Base-by-base conservation (phyloP, 2,329 filamentous ascomycete genomes). In the Capronia americana region DNA sequence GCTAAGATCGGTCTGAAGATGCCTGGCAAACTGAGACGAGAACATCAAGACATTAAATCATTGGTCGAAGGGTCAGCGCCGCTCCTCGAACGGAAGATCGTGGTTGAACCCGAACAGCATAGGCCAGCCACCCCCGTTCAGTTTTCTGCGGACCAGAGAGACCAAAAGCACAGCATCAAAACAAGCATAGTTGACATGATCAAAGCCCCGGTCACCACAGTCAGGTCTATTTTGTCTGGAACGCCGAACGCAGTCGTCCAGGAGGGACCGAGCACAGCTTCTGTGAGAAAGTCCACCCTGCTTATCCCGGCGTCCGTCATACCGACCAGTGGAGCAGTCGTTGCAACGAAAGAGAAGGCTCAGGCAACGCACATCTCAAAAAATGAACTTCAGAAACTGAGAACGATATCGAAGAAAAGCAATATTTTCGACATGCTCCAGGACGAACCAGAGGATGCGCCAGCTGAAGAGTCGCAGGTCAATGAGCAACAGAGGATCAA, bases 1-100 rank as follows among this genome's bases (percentile, higher is more conserved):
- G 87, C 86, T 2, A 83, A 84, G 63, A 79, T 88, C 28, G 84
- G 87, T 69, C 80, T 88, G 59, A 82, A 83, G 61, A 77, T 89
- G 3, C 82, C 85, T 8, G 79, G 82, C 30, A 75, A 71, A 60
- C 57, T 73, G 51, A 66, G 66, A 56, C 55, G 68, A 63, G 68
- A 70, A n/a, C n/a, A 76, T 75, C 68, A 69, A 75, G 28, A 73
- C 74, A 7, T 67, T 57, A 57, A 58, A 63, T 48, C 41, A 54
- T 57, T 67, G 56, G 48, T 57, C 2, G 30, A 67, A 44, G 24
- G 53, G 10, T 20, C 66, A 38, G 28, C 12, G 53, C 23, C 55
- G 10, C 34, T 32, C 4, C 10, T 23, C 4, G 28, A 53, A 51
- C 61, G 58, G 23, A 54, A 58, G 14, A 30, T 23, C 10, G 32